Conservation (phyloP, 1,139 yeast species). For the Blastobotrys apis region DNA sequence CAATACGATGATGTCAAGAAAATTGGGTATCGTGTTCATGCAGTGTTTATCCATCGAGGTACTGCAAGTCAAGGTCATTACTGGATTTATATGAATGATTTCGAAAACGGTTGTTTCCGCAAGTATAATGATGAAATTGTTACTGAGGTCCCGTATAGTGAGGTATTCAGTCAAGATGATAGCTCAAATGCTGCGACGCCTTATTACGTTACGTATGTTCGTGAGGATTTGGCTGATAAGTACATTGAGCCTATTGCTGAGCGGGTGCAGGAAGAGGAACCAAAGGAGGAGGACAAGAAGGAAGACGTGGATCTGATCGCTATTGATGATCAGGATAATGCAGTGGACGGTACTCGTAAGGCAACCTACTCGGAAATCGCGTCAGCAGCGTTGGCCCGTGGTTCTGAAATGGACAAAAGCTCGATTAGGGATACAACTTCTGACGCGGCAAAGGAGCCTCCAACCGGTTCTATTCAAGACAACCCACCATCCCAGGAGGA, state of each 20-base stretch:
- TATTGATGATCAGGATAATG: background rate
- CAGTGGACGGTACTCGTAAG: background rate
- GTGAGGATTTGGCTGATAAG: slow-evolving; percentile 55
- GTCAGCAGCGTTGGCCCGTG: no score
- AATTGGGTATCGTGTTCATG: slow-evolving; percentile 78
- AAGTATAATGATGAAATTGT: slow-evolving; percentile 92
- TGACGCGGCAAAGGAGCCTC: background rate
- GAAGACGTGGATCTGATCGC: no score
- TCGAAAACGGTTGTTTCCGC: slow-evolving; percentile 61
- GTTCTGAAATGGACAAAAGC: no score
- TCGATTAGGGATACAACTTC: background rate
- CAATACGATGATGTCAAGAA: slow-evolving; percentile 60
- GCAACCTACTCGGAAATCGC: background rate
- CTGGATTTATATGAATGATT: slow-evolving; percentile 89
- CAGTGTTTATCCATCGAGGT: slow-evolving; percentile 91
- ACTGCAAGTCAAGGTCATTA: slow-evolving; percentile 96
- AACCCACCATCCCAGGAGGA: background rate
- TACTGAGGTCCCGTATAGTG: slow-evolving; percentile 68
- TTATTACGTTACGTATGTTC: slow-evolving; percentile 79
- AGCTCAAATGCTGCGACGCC: slow-evolving; percentile 82
- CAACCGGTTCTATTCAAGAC: background rate
- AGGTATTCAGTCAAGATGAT: slow-evolving; percentile 60
- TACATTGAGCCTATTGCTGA: slow-evolving; percentile 53
- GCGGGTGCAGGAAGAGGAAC: background rate
- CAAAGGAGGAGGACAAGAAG: background rate